Conservation (phyloP, 768 basidiomycete genomes). For the Omphalotus guepiniiformis region DNA sequence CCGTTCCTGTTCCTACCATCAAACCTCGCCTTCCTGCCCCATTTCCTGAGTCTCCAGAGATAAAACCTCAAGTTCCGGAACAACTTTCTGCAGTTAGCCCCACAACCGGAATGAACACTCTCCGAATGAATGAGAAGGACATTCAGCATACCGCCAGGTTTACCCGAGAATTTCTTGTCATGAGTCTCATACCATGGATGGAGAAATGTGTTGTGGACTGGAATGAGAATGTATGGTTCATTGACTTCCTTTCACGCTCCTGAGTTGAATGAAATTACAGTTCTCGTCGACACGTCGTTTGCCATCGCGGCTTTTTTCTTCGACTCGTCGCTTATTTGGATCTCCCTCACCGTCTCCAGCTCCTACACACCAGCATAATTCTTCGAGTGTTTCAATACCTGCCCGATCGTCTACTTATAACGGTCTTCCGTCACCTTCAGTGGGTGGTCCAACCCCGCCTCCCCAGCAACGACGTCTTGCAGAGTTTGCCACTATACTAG, state of each 20-base stretch:
- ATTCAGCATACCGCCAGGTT: slow-evolving; percentile 73
- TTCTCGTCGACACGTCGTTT: slow-evolving; percentile 73
- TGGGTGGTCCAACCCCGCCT: slow-evolving; percentile 30
- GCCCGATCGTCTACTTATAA: slow-evolving; percentile 33
- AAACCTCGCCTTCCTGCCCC: slow-evolving; percentile 65
- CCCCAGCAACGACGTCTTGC: slow-evolving; percentile 84
- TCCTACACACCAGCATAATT: slow-evolving; percentile 28
- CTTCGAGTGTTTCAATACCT: slow-evolving; percentile 40
- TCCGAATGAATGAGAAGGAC: slow-evolving; percentile 65
- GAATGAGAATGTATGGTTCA: slow-evolving; percentile 71
- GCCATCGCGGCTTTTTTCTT: slow-evolving; percentile 83
- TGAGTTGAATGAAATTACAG: slow-evolving; percentile 25
- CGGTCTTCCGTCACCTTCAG: slow-evolving; percentile 18
- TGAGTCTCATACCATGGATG: slow-evolving; percentile 95
- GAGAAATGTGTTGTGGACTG: slow-evolving; percentile 90
- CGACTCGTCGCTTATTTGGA: slow-evolving; percentile 80
- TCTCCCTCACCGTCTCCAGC: slow-evolving; percentile 46
- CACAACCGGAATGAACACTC: slow-evolving; percentile 29
- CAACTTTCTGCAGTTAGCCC: slow-evolving; percentile 17
- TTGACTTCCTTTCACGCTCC: not conserved
- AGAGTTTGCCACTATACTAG: slow-evolving; percentile 90
- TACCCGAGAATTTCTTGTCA: slow-evolving; percentile 81
- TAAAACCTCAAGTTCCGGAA: slow-evolving; percentile 18
- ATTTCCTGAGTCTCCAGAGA: slow-evolving; percentile 14
- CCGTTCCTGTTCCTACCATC: slow-evolving; percentile 61